A percentile compares a stretch with the other conserved stretches of the same genome.
Conservation (phyloP, 345 rosid species). For the Fremontodendron californicum region DNA sequence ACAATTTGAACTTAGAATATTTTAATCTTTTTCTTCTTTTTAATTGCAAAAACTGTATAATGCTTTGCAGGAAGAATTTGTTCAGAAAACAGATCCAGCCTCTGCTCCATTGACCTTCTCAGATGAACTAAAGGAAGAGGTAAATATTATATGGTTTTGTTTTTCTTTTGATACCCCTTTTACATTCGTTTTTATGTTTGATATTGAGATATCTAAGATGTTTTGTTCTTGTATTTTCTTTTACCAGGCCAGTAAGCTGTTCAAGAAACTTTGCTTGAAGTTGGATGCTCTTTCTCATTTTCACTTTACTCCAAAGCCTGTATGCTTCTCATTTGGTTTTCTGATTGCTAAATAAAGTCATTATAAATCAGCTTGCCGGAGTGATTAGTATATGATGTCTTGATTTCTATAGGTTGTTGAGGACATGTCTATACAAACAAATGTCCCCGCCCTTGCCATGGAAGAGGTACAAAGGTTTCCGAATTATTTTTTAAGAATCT, state of each 20-base stretch:
- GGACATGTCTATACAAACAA: slow-evolving; percentile 81
- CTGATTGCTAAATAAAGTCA: neutral
- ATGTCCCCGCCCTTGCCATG: slow-evolving; percentile 96
- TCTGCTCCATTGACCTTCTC: slow-evolving; percentile 66
- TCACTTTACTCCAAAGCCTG: slow-evolving; percentile 96
- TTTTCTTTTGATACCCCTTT: neutral
- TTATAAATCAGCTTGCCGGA: neutral
- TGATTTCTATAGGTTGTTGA: slow-evolving; percentile 62
- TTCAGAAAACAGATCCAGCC: slow-evolving; percentile 61
- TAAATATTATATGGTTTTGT: slow-evolving; percentile 12
- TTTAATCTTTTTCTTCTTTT: neutral
- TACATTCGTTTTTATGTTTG: neutral
- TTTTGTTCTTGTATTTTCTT: neutral
- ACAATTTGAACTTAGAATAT: neutral
- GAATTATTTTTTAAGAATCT: neutral
- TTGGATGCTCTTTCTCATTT: slow-evolving; percentile 97
- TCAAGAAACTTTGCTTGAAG: slow-evolving; percentile 82
- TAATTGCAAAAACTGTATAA: neutral
- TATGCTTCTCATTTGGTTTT: slow-evolving; percentile 36
- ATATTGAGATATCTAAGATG: slow-evolving; percentile 2
- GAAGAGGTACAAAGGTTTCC: slow-evolving; percentile 64
- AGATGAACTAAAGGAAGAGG: slow-evolving; percentile 91
- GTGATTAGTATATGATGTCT: slow-evolving; percentile 14
- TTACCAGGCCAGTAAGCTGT: slow-evolving; percentile 63
- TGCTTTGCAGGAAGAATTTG: slow-evolving; percentile 73